Base-by-base conservation (phyloP, 2,329 filamentous ascomycete genomes). In the Piedraia hortae region DNA sequence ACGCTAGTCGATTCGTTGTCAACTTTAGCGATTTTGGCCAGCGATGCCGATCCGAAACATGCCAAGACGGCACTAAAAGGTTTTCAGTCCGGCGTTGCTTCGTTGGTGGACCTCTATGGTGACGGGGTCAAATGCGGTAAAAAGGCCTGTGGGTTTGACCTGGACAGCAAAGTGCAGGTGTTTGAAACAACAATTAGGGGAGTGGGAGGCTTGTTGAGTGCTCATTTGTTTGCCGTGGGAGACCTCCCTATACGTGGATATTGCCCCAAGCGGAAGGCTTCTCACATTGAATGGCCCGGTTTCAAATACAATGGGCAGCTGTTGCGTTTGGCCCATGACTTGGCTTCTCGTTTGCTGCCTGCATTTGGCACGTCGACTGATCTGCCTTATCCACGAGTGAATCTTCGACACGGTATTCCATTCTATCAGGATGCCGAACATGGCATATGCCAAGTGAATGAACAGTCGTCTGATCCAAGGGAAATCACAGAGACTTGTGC, bases 161-260 rank as follows among this genome's bases (percentile, higher is more conserved):
- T 90, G 18, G 82, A 97, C 46, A 90, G 80, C 50, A 97, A 93
- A 47, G 85, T 97, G 2, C 82, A 97, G 48, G 77, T 97, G 17
- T 97, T 97, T 39, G 85, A 97, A 51, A 93, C 82, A 1, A 82
- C 90, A 16, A 97, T 97, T 34, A 62, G 85, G 26, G 85, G 82
- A 9, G 62, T 89, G 20, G 85, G 85, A 8, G 85, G 85, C 1
- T 52, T 97, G 25, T 49, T 97, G 31, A 91, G 80, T 38, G 78
- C 82, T 2, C 85, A 97, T 48, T 51, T 91, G 18, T 97, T 97
- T 43, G 82, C 85, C 7, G 56, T 78, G 11, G 85, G 80, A 15
- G 78, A 89, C 26, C 48, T 97, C 25, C 85, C 85, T 1, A 90
- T 93, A 24, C 52, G 56, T 8, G 71, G 72, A 16, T 91, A 91